Evolutionary conservation across 768 basidiomycete genomes (phyloP).

Genomic region (Calocera viscosa): DNA sequence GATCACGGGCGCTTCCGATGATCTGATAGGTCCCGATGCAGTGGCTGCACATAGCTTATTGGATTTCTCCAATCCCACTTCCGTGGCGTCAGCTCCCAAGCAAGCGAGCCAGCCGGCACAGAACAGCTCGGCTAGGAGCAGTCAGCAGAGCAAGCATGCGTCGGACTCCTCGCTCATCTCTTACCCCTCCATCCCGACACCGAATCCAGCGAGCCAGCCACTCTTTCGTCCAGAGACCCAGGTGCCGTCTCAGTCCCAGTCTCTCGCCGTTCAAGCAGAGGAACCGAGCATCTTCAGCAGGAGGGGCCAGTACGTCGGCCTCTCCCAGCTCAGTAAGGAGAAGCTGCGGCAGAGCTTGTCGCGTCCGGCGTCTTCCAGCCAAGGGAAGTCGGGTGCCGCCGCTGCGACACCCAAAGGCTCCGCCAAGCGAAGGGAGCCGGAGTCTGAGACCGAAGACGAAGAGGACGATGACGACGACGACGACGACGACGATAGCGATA

Average conservation of each 20-base stretch:
- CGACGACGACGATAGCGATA: background rate
- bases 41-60: too few species aligned
- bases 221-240: background rate
- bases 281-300: background rate
- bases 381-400: background rate
- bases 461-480: background rate
- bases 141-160: background rate
- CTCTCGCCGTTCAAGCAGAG: background rate
- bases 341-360: constrained; percentile 1
- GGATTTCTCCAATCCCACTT: background rate
- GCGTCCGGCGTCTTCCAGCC: background rate
- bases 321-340: background rate
- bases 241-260: background rate
- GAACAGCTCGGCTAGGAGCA: background rate
- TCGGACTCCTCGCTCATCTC: background rate
- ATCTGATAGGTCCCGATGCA: too few species aligned
- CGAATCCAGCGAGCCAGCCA: background rate
- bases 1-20: too few species aligned
- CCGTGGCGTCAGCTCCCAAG: background rate
- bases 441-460: background rate
- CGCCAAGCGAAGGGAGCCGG: background rate
- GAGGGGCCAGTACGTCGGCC: background rate
- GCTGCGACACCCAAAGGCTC: background rate
- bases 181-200: background rate
- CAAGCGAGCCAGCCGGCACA: background rate